Conservation (phyloP, 2,329 filamentous ascomycete species). For the Aquanectria penicillioides region DNA sequence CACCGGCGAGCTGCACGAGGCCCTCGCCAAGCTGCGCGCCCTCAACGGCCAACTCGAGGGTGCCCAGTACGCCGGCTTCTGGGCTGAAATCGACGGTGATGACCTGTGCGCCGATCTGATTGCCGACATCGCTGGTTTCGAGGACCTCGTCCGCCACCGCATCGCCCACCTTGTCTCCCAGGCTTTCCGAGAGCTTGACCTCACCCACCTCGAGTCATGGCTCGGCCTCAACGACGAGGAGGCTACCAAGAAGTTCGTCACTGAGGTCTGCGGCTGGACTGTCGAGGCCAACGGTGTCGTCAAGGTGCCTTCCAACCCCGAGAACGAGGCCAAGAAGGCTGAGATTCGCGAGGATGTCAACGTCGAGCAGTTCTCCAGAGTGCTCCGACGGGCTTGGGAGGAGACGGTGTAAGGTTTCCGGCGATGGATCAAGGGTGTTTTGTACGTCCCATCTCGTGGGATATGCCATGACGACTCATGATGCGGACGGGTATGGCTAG, state of each 20-base stretch:
- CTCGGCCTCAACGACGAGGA: slow-evolving; percentile 73
- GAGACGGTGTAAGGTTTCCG: slow-evolving; percentile 56
- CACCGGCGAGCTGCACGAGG: slow-evolving; percentile 83
- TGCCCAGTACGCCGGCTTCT: slow-evolving; percentile 92
- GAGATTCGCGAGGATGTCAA: slow-evolving; percentile 96
- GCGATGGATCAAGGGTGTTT: slow-evolving; percentile 30
- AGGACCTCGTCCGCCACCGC: slow-evolving; percentile 89
- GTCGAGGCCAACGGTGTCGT: slow-evolving; percentile 74
- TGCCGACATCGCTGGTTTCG: slow-evolving; percentile 93
- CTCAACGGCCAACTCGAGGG: slow-evolving; percentile 90
- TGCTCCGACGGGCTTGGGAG: slow-evolving; percentile 88
- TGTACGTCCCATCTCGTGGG: slow-evolving; percentile 34
- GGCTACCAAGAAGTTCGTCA: slow-evolving; percentile 79
- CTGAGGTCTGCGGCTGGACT: slow-evolving; percentile 87
- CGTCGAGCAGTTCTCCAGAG: slow-evolving; percentile 84
- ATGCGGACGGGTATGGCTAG: slow-evolving; percentile 40
- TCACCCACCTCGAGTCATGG: slow-evolving; percentile 77
- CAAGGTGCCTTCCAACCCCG: slow-evolving; percentile 88
- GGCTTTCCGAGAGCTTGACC: slow-evolving; percentile 77
- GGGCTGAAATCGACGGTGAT: slow-evolving; percentile 90
- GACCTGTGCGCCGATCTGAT: slow-evolving; percentile 96
- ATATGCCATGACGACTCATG: slow-evolving; percentile 45
- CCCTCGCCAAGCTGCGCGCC: slow-evolving; percentile 84
- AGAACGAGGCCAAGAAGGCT: slow-evolving; percentile 96
- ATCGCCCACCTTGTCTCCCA: slow-evolving; percentile 90